These are phyloP conservation scores for Dalbergia cultrata DNA, from an alignment of 306 rosid genomes.

Conservation along the genomic window DNA sequence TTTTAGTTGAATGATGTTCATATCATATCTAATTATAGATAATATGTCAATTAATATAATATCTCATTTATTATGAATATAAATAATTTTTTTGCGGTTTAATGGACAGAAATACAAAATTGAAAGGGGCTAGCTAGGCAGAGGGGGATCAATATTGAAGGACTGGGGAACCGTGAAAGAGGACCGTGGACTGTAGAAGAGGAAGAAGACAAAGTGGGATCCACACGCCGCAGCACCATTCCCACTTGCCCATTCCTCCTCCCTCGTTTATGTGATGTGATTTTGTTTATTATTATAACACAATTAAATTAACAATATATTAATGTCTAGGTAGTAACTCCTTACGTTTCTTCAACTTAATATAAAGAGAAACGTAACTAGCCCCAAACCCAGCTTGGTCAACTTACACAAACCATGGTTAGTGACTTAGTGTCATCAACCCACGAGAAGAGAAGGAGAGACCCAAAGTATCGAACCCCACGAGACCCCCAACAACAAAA, in stretches of 20 bases:
- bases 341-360: constrained; percentile 28
- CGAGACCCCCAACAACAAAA: constrained; percentile 21
- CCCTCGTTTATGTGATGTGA: constrained; percentile 47
- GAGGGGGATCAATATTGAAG: too few species aligned
- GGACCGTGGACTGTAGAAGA: constrained; percentile 46
- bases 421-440: constrained; percentile 27
- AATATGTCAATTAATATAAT: too few species aligned
- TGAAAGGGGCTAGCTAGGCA: too few species aligned
- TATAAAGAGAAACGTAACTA: neutral
- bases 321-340: constrained; percentile 26
- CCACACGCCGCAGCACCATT: constrained; percentile 73
- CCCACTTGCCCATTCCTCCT: constrained; percentile 68
- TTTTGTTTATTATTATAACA: neutral
- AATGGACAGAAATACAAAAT: neutral
- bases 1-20: too few species aligned
- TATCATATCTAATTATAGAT: too few species aligned
- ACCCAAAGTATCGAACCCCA: constrained; percentile 44
- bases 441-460: constrained; percentile 1
- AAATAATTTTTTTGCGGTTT: too few species aligned
- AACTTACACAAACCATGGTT: constrained; percentile 63
- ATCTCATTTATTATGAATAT: too few species aligned
- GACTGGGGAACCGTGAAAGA: neutral
- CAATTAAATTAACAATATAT: constrained; percentile 31
- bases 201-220: constrained; percentile 66
- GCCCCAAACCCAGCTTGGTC: constrained; percentile 43